Evolutionary conservation across 305 asterid species (phyloP).

Genomic region (Fraxinus paxiana): DNA sequence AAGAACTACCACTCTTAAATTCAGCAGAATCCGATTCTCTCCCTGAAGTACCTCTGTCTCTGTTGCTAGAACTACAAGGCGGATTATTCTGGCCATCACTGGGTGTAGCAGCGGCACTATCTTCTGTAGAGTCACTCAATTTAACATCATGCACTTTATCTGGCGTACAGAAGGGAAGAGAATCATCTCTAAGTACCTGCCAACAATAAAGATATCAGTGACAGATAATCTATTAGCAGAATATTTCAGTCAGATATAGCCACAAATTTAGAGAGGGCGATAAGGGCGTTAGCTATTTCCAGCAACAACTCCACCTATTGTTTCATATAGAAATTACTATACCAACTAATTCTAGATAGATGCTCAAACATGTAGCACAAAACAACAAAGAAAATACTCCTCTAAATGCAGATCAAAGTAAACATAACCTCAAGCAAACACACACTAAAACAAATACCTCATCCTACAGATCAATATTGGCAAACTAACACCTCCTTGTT

Average conservation of each 20-base stretch:
- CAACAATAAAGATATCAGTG: slow-evolving; percentile 20
- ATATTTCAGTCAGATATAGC: background rate
- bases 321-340: background rate
- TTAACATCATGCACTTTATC: slow-evolving; percentile 91
- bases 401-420: background rate
- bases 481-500: background rate
- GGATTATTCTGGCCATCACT: slow-evolving; percentile 59
- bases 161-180: slow-evolving; percentile 64
- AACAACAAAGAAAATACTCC: background rate
- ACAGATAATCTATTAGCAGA: background rate
- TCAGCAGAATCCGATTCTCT: slow-evolving; percentile 59
- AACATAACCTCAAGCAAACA: background rate
- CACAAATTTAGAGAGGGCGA: too few species aligned
- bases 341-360: slow-evolving; percentile 4
- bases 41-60: slow-evolving; percentile 56
- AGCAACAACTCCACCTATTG: background rate
- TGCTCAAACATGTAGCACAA: background rate
- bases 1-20: slow-evolving; percentile 67
- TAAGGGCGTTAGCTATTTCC: background rate
- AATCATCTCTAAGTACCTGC: slow-evolving; percentile 77
- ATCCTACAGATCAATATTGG: background rate
- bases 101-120: slow-evolving; percentile 42
- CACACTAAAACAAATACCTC: background rate
- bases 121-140: slow-evolving; percentile 71
- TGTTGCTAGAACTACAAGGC: slow-evolving; percentile 73